These are phyloP conservation scores for Spergularia bocconei DNA, from an alignment of 148 eudicot genomes.

Conservation along the genomic window DNA sequence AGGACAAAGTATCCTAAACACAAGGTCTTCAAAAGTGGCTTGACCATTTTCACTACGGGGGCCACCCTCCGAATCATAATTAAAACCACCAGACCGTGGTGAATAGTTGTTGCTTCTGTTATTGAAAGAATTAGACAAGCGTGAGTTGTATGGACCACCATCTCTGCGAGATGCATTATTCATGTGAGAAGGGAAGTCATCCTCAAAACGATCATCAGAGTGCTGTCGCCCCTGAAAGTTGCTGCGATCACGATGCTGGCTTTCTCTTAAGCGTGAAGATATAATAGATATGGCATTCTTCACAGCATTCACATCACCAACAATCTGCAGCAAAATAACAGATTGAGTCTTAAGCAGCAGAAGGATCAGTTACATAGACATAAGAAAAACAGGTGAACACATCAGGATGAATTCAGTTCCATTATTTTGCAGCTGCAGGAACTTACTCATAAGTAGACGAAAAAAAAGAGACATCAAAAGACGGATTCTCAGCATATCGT, in stretches of 20 bases:
- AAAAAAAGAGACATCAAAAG: not conserved
- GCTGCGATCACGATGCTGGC: conserved; percentile 96
- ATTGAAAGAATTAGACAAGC: conserved; percentile 40
- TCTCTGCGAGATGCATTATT: conserved; percentile 46
- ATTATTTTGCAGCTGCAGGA: not conserved
- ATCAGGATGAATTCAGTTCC: too few species aligned
- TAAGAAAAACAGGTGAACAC: conserved; percentile 10
- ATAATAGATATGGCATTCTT: conserved; percentile 75
- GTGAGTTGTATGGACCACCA: conserved; percentile 52
- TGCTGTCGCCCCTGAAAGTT: conserved; percentile 56
- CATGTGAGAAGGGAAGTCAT: conserved; percentile 59
- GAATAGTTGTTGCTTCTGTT: conserved; percentile 49
- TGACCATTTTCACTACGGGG: conserved; percentile 46
- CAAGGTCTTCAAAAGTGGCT: conserved; percentile 61
- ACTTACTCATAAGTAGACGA: not conserved
- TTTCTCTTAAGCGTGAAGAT: conserved; percentile 89
- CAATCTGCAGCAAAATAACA: conserved; percentile 42
- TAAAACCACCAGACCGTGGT: conserved; percentile 50
- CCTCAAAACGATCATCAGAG: conserved; percentile 83
- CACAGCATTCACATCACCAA: conserved; percentile 77
- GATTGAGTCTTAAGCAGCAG: conserved; percentile 13
- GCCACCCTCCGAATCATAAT: conserved; percentile 45
- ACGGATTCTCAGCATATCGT: not conserved
- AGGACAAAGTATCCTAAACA: conserved; percentile 91
- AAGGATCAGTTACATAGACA: conserved; percentile 9